Evolutionary conservation across 495 filamentous ascomycete genomes (phyloP), one percentile per base, ranked within the genome.

Genomic region (Lepraria neglecta): DNA sequence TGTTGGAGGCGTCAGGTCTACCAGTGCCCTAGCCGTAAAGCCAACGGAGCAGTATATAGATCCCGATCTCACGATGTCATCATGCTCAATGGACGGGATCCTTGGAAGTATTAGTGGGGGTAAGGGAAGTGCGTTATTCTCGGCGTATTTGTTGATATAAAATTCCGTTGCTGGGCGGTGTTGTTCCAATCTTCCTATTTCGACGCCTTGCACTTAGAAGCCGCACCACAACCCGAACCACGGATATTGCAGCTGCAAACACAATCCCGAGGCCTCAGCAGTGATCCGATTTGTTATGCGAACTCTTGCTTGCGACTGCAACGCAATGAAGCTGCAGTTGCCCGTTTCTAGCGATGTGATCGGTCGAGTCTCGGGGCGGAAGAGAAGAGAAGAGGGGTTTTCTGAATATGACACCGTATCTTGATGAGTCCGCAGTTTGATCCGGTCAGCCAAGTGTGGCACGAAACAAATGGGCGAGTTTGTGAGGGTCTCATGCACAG

Each of bases 141-240:
- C 35, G 42, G 28, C 17, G 50, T 46, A 28, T 61, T 61, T 61
- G 59, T 61, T 61, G 59, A 61, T 61, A 56, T n/a, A 46, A 30
- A 40, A 28, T 54, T 33, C 30, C 42, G 59, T 61, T 61, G 59
- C 59, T 52, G 42, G 40, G 59, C 59, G 59, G 59, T 56, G 40
- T 38, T 61, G 28, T 61, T 56, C 42, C 31, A 35, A 11, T 19
- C 40, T 19, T 46, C 28, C 33, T 43, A 21, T 15, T 38, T 46
- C 56, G 44, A 46, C 42, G 31, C 56, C 45, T 19, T 11, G 28
- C 56, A 31, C 42, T 35, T 19, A 35, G 24, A 35, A 19, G 4
- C 33, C 6, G 56, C 33, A 46, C 40, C 30, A 58, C 40, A 9
- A 10, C 12, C 56, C 6, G 56, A 14, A 58, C 38, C 40, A 24